These are phyloP conservation scores for Nelumbo lutea DNA, from an alignment of 164 flowering plant species.

Conservation along the genomic window DNA sequence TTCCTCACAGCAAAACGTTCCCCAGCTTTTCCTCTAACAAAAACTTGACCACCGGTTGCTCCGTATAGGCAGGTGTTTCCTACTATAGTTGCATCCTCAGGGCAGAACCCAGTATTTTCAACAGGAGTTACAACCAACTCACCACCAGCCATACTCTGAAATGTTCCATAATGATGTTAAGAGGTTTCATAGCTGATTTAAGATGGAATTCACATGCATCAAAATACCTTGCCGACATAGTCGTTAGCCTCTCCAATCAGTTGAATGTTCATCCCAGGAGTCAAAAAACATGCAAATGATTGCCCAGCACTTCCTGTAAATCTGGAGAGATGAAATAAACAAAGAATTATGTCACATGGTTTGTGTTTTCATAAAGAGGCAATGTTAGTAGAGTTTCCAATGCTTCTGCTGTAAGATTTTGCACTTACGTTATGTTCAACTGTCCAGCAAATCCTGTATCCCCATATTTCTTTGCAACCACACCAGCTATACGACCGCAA, in stretches of 20 bases:
- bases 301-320: slow-evolving; percentile 97
- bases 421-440: slow-evolving; percentile 77
- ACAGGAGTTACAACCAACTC: slow-evolving; percentile 85
- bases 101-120: slow-evolving; percentile 66
- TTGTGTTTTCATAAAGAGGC: too few species aligned
- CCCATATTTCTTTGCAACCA: slow-evolving; percentile 90
- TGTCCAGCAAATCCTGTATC: slow-evolving; percentile 99
- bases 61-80: slow-evolving; percentile 98
- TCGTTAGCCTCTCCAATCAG: slow-evolving; percentile 97
- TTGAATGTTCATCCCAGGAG: slow-evolving; percentile 93
- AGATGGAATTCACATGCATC: background rate
- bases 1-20: slow-evolving; percentile 98
- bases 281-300: slow-evolving; percentile 91
- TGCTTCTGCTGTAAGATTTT: background rate
- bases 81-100: slow-evolving; percentile 95
- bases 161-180: background rate
- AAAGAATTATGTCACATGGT: background rate
- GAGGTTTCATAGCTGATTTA: background rate
- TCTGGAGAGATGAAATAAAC: slow-evolving; percentile 35
- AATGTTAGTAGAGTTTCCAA: background rate
- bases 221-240: slow-evolving; percentile 89
- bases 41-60: slow-evolving; percentile 94
- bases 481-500: slow-evolving; percentile 95
- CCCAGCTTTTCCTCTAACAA: slow-evolving; percentile 93
- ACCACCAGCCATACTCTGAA: slow-evolving; percentile 97